Evolutionary conservation across 108 stramenopile genomes (phyloP).

Genomic region (Cyclotella distinguenda): DNA sequence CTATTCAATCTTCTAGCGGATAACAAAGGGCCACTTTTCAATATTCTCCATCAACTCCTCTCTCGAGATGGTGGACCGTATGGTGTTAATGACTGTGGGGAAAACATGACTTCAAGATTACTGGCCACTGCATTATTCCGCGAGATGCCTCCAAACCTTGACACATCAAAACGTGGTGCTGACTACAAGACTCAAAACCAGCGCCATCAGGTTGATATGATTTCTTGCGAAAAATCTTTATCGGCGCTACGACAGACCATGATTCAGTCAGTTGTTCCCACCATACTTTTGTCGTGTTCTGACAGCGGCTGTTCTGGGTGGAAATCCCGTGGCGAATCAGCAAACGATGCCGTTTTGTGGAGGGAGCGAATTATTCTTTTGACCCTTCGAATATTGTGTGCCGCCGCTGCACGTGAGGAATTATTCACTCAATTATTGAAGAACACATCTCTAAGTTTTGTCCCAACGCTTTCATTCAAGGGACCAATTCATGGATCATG

Average conservation of each 20-base stretch:
- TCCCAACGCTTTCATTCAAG: slow-evolving; percentile 49
- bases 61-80: slow-evolving; percentile 40
- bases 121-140: slow-evolving; percentile 65
- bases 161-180: slow-evolving; percentile 33
- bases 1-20: slow-evolving; percentile 51
- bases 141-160: slow-evolving; percentile 57
- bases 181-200: slow-evolving; percentile 10
- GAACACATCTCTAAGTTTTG: slow-evolving; percentile 26
- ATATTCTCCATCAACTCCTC: slow-evolving; percentile 48
- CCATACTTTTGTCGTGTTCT: slow-evolving; percentile 32
- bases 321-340: slow-evolving; percentile 8
- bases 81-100: slow-evolving; percentile 43
- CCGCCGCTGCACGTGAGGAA: slow-evolving; percentile 66
- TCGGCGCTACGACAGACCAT: slow-evolving; percentile 48
- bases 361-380: slow-evolving; percentile 54
- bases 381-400: slow-evolving; percentile 66
- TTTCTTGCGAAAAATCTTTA: slow-evolving; percentile 22
- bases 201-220: slow-evolving; percentile 29
- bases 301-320: slow-evolving; percentile 24
- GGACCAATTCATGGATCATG: slow-evolving; percentile 42
- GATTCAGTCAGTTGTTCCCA: slow-evolving; percentile 45
- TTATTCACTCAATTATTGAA: slow-evolving; percentile 45
- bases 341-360: slow-evolving; percentile 53
- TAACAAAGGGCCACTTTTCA: slow-evolving; percentile 48
- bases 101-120: slow-evolving; percentile 38